Conservation (phyloP, 345 rosid genomes). For the Brassica cretica region DNA sequence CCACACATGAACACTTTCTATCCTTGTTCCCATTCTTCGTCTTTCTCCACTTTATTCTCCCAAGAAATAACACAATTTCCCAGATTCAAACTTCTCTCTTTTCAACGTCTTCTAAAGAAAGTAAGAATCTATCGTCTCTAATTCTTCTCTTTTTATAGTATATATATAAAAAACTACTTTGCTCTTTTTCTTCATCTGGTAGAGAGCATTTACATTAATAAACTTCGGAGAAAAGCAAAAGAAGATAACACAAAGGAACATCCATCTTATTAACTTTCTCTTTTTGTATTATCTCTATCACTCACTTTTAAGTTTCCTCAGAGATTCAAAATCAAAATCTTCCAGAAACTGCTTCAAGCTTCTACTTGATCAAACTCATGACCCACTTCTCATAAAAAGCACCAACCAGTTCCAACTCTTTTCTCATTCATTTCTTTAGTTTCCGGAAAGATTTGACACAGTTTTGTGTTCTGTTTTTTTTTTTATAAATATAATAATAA, state of each 20-base stretch:
- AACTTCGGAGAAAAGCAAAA: slow-evolving; percentile 28
- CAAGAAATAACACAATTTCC: slow-evolving; percentile 39
- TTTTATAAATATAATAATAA: not conserved
- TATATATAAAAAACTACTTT: not conserved
- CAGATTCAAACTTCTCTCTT: slow-evolving; percentile 35
- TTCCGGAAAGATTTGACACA: not conserved
- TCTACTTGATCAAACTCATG: slow-evolving; percentile 26
- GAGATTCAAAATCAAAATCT: slow-evolving; percentile 27
- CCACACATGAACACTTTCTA: slow-evolving; percentile 4
- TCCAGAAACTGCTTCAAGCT: slow-evolving; percentile 29
- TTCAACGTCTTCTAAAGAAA: slow-evolving; percentile 26
- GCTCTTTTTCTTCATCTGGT: slow-evolving; percentile 13
- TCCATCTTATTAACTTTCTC: slow-evolving; percentile 26
- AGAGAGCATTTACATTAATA: slow-evolving; percentile 11
- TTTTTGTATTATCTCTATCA: slow-evolving; percentile 31
- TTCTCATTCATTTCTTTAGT: slow-evolving; percentile 2
- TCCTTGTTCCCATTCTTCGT: slow-evolving; percentile 10
- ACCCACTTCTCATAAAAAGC: slow-evolving; percentile 19
- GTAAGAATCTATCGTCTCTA: slow-evolving; percentile 15
- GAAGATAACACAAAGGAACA: not conserved
- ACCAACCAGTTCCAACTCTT: not conserved
- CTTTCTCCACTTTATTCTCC: slow-evolving; percentile 20
- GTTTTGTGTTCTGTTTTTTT: slow-evolving; percentile 1
- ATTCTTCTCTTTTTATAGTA: not conserved
- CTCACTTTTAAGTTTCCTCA: slow-evolving; percentile 31